Conservation (phyloP, 768 basidiomycete species). For the Rubroboletus pulcherrimus region DNA sequence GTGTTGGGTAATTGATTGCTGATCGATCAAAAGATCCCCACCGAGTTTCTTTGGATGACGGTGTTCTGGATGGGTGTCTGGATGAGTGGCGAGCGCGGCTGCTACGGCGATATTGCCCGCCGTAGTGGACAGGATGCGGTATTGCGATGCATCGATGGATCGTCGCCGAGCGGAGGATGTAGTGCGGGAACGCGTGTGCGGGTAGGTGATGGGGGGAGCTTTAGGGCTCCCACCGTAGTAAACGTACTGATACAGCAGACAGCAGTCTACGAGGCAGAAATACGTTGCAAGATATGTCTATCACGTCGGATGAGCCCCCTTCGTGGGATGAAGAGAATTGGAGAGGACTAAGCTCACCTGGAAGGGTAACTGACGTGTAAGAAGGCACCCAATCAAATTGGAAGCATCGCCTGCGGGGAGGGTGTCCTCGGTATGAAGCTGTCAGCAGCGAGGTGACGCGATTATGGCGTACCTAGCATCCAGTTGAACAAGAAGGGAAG, state of each 20-base stretch:
- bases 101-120: slow-evolving; percentile 72
- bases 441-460: slow-evolving; percentile 2
- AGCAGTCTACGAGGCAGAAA: slow-evolving; percentile 80
- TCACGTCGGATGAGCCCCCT: not conserved
- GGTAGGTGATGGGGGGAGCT: slow-evolving; percentile 34
- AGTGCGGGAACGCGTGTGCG: slow-evolving; percentile 41
- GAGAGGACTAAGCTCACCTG: slow-evolving; percentile 54
- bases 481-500: slow-evolving; percentile 92
- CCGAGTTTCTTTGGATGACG: slow-evolving; percentile 29
- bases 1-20: slow-evolving; percentile 8
- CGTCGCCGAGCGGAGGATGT: slow-evolving; percentile 42
- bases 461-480: slow-evolving; percentile 68
- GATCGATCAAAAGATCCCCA: slow-evolving; percentile 24
- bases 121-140: slow-evolving; percentile 64
- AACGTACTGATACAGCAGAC: slow-evolving; percentile 73
- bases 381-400: slow-evolving; percentile 85
- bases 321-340: slow-evolving; percentile 1
- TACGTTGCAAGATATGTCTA: slow-evolving; percentile 91
- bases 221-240: slow-evolving; percentile 55
- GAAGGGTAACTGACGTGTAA: slow-evolving; percentile 93
- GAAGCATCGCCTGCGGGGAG: slow-evolving; percentile 73
- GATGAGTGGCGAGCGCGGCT: slow-evolving; percentile 64
- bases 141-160: slow-evolving; percentile 57
- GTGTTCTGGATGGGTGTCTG: slow-evolving; percentile 44
- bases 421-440: not conserved